phyloP scores from a whole-genome alignment of 805 yeast species.

The Wickerhamiella musiphila region DNA sequence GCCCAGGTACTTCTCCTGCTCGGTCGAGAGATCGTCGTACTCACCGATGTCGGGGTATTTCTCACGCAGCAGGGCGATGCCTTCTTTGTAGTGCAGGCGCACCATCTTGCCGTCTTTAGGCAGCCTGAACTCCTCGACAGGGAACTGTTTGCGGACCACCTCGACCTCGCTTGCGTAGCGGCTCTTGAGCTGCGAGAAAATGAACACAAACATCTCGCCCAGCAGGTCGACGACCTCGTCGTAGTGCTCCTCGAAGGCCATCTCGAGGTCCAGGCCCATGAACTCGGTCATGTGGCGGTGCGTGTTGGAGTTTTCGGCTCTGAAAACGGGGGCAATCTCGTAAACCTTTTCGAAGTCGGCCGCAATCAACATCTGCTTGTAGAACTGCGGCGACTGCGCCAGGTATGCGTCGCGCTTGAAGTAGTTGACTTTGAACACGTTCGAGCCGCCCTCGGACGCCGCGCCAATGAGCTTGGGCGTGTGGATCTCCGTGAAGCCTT shows the following conservation, averaged over 20 bases:
- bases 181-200: constrained; percentile 64
- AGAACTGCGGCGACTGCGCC: constrained; percentile 96
- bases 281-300: constrained; percentile 99
- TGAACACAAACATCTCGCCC: constrained; percentile 66
- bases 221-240: constrained; percentile 63
- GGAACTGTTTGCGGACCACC: constrained; percentile 80
- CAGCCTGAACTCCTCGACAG: constrained; percentile 91
- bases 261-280: constrained; percentile 91
- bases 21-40: constrained; percentile 80
- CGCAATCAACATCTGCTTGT: constrained; percentile 95
- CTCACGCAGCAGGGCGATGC: constrained; percentile 67
- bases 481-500: constrained; percentile 77
- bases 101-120: constrained; percentile 93
- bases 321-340: constrained; percentile 94
- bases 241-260: constrained; percentile 96
- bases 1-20: constrained; percentile 88
- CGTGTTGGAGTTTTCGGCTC: constrained; percentile 98
- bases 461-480: constrained; percentile 92
- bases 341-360: constrained; percentile 94
- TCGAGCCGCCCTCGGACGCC: constrained; percentile 95
- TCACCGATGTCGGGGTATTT: constrained; percentile 69
- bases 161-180: constrained; percentile 77
- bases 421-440: constrained; percentile 84
- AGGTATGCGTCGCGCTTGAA: constrained; percentile 84
- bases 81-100: constrained; percentile 75